Conservation (phyloP, 257 asterid species). For the Nyctanthes arbortristis region DNA sequence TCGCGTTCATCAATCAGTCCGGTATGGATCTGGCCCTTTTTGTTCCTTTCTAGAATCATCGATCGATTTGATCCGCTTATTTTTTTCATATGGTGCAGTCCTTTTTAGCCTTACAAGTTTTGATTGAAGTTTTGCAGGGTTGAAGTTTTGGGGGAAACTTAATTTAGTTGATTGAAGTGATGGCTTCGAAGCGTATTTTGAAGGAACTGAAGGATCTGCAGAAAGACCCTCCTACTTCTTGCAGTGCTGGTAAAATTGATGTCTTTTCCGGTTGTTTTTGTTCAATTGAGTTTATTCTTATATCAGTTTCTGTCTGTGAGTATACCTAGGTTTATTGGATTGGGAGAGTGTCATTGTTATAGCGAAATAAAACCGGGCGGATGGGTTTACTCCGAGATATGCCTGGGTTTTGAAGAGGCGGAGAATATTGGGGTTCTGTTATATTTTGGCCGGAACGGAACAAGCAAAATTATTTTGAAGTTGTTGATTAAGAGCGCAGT, state of each 20-base stretch:
- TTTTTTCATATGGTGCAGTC: neutral
- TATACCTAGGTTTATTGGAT: neutral
- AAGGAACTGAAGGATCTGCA: slow-evolving; percentile 44
- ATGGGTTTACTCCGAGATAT: neutral
- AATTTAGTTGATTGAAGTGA: slow-evolving; percentile 20
- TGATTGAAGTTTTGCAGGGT: slow-evolving; percentile 1
- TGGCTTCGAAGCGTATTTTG: slow-evolving; percentile 45
- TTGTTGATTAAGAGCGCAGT: slow-evolving; percentile 4
- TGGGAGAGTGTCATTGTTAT: neutral
- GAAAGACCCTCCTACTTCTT: slow-evolving; percentile 40
- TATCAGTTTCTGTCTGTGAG: neutral
- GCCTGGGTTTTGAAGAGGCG: neutral
- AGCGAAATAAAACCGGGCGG: neutral
- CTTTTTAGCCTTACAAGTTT: neutral
- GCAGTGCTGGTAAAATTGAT: slow-evolving; percentile 28
- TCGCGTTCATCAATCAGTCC: neutral
- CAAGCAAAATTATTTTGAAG: neutral
- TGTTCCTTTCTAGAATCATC: neutral
- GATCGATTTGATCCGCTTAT: neutral
- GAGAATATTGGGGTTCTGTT: neutral
- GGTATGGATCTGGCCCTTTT: slow-evolving; percentile 16
- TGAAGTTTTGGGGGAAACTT: neutral
- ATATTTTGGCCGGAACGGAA: neutral
- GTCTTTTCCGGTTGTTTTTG: neutral
- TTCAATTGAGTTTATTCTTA: neutral